Conservation (phyloP, 306 rosid genomes). For the Pterocarpus macrocarpus region DNA sequence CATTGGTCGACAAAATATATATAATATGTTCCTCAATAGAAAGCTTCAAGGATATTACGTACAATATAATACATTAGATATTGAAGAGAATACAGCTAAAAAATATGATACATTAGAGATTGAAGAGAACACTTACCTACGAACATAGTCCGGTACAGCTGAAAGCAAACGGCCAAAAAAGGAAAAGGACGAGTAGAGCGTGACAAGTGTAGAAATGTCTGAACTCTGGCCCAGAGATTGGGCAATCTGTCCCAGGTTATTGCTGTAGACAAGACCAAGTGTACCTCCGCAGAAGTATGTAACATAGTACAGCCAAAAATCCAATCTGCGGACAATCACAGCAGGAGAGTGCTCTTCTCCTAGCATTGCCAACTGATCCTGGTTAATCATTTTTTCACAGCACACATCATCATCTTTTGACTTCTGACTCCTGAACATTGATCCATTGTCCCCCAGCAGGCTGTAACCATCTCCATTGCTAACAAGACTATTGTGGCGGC, state of each 20-base stretch:
- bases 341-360: constrained; percentile 86
- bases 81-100: no score
- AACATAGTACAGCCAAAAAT: constrained; percentile 88
- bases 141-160: constrained; percentile 86
- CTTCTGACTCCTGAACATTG: constrained; percentile 34
- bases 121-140: constrained; percentile 63
- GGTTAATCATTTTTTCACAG: constrained; percentile 56
- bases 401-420: constrained; percentile 47
- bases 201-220: constrained; percentile 68
- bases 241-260: constrained; percentile 92
- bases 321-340: constrained; percentile 65
- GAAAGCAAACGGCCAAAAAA: constrained; percentile 96
- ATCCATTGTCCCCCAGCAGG: constrained; percentile 45
- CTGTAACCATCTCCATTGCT: constrained; percentile 49
- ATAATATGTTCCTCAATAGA: not conserved
- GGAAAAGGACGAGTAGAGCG: constrained; percentile 87
- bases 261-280: constrained; percentile 92
- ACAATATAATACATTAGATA: no score
- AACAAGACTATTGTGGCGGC: constrained; percentile 53
- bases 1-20: no score
- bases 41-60: not conserved
- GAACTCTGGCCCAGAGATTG: constrained; percentile 77
- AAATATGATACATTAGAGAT: not conserved
- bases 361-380: constrained; percentile 72
- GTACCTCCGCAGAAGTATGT: constrained; percentile 94